Evolutionary conservation across 73 alveolate genomes (phyloP), one percentile per base, ranked within the genome.

Genomic region (Paramecium caudatum): DNA sequence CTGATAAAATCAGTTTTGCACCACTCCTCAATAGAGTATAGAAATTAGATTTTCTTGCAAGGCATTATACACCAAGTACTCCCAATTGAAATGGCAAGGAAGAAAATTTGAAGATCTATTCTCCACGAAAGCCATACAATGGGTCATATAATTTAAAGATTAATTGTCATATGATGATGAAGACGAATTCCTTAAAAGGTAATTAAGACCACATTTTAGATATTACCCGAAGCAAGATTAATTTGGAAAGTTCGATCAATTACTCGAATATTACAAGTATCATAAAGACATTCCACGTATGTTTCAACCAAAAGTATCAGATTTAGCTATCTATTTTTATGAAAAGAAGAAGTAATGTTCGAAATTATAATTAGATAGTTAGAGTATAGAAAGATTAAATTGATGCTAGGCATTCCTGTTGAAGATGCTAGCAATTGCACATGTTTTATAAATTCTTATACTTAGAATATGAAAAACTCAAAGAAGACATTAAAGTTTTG

Each of bases 121-220:
- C 21, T 37, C 27, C 21, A 39, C 45, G 13, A 74, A 74, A 23
- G 32, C 88, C 17, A 30, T 74, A 21, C 16, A 45, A 17, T 74
- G 88, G 88, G 88, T 86, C 5, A 61, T 86, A 5, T 9, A 78
- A 19, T 86, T 86, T 47, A 47, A 78, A 17, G 93, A 86, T 45
- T 3, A 13, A 34, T 47, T 62, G 39, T 30, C 90, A 27, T 86
- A 17, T 23, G 93, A 86, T 27, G 93, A 86, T 49, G 46, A 63
- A 17, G 93, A 86, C 33, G 93, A 86, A 63, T 86, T 62, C 46
- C 84, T 86, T 3, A 86, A 86, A 55, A 86, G 93, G 88, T 74
- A 74, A 21, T 13, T 1, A 41, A 1, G 3, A 27, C 4, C 12
- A 7, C 17, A 2, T 8, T 34, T 6, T 74, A 74, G 88, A 46